These are phyloP conservation scores for Myriosclerotinia duriaeana DNA, from an alignment of 2,329 filamentous ascomycete genomes.

Conservation along the genomic window DNA sequence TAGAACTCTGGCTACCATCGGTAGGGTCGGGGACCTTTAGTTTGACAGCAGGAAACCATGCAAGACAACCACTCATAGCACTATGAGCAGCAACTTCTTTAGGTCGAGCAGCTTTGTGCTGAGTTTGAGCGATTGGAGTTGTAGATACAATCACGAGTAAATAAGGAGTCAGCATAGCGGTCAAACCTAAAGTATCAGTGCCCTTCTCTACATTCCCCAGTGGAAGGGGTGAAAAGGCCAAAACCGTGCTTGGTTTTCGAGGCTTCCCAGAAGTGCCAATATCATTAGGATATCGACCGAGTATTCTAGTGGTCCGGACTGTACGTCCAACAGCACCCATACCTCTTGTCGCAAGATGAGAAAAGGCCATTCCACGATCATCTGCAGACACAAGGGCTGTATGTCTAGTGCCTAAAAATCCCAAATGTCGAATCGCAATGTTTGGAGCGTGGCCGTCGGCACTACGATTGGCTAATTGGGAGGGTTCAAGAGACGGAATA, in stretches of 20 bases:
- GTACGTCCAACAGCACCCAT: constrained; percentile 81
- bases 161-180: constrained; percentile 94
- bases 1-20: constrained; percentile 67
- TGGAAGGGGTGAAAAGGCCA: constrained; percentile 86
- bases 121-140: constrained; percentile 91
- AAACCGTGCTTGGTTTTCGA: constrained; percentile 88
- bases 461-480: constrained; percentile 63
- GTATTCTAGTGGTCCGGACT: constrained; percentile 84
- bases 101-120: constrained; percentile 87
- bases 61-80: constrained; percentile 87
- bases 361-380: constrained; percentile 95
- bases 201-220: constrained; percentile 90
- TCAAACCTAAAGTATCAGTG: constrained; percentile 84
- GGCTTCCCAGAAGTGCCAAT: constrained; percentile 60
- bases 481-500: constrained; percentile 72
- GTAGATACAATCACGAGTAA: constrained; percentile 95
- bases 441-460: constrained; percentile 79
- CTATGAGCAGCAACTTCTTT: constrained; percentile 90
- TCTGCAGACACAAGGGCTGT: constrained; percentile 95
- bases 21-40: constrained; percentile 73
- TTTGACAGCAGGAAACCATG: constrained; percentile 96
- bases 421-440: constrained; percentile 81
- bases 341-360: constrained; percentile 88
- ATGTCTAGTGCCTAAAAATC: constrained; percentile 88
- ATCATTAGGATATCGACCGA: constrained; percentile 83